Evolutionary conservation across 1,284 basidiomycete species (phyloP), one percentile per base, ranked within the genome.

Genomic region (Trametes versicolor): DNA sequence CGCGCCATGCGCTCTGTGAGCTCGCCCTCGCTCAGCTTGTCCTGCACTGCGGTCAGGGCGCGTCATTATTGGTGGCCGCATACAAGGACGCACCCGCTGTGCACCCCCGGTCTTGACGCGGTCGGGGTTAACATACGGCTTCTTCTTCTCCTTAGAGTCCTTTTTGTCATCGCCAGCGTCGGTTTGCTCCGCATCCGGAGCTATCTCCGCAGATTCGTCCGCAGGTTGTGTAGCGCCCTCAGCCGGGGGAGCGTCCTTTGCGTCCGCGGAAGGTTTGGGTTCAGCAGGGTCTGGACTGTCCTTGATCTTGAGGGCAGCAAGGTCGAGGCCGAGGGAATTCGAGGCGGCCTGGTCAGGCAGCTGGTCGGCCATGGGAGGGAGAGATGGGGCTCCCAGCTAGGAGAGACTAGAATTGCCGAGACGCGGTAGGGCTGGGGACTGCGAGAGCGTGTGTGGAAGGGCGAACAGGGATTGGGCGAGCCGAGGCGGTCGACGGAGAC

Each of bases 31-130:
- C 85, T 88, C 58, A 87, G 78, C 75, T 93, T 93, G 68, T 92
- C 91, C 92, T 94, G 73, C 10, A 51, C 34, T 36, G 17, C 36
- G n/a, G 57, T 65, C 60, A 68, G 60, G 57, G 52, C 65, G 36
- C 51, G 49, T 21, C 60, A 52, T 34, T 17, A 36, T 27, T 10
- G 52, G 50, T 50, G 36, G 15, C 36, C 36, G 50, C 64, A 61
- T 60, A 19, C 51, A 58, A 25, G 62, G 21, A 79, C 83, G 63
- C 75, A 92, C 91, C 73, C 90, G 83, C 70, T 90, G 88, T 43
- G 82, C 70, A n/a, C 91, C 91, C 15, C 92, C 91, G 12, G 92
- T 93, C 79, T 85, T 91, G 78, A 93, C 88, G 73, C 92, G 88
- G 72, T 92, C 89, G 15, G 83, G 86, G 74, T 93, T 92, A 50